Base-by-base conservation (phyloP, 176 grass and related monocot genomes). In the Ampelocalamus luodianensis region DNA sequence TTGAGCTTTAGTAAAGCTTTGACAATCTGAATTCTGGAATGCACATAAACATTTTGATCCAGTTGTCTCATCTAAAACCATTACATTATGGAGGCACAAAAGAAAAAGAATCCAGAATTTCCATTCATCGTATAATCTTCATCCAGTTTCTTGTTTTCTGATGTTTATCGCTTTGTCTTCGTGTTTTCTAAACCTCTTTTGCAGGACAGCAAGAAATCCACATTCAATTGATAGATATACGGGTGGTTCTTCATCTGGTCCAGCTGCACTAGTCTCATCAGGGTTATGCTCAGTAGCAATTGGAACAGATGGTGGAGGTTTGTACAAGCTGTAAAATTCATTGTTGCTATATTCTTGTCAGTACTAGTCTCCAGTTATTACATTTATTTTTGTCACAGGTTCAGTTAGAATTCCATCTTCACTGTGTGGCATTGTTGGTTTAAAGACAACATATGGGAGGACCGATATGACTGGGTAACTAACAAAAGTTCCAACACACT, bases 331-430 rank as follows among this genome's bases (percentile, higher is more conserved):
- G 10, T 36, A 23, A 59, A 37, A 18, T 43, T 90, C 26, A 56
- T 77, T 67, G 23, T 62, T 44, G 14, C 68, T 80, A 61, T 5
- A 53, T 72, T 90, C 32, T 64, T 88, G 10, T 88, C 8, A 15
- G 40, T 20, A 45, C 42, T 48, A 50, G 20, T 63, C 29, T 89
- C 68, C 27, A 48, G 26, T 61, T 69, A 10, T 38, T 74, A 73
- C 69, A 5, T 78, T 92, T 71, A 60, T 88, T 16, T 37, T 51
- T 27, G 9, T 29, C 55, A 79, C 89, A 97, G 94, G 96, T 88
- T 99, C 96, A 72, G 96, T 99, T 82, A 93, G 96, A 79, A 99
- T 99, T 82, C 93, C 96, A 79, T 96, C 96, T 85, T 90, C 96
- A 8, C 90, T 99, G n/a, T 99, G 93, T 81, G 96, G 96, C 70